These are phyloP conservation scores for Pulchroboletus neoregius DNA, from an alignment of 1,284 basidiomycete genomes.

Conservation along the genomic window DNA sequence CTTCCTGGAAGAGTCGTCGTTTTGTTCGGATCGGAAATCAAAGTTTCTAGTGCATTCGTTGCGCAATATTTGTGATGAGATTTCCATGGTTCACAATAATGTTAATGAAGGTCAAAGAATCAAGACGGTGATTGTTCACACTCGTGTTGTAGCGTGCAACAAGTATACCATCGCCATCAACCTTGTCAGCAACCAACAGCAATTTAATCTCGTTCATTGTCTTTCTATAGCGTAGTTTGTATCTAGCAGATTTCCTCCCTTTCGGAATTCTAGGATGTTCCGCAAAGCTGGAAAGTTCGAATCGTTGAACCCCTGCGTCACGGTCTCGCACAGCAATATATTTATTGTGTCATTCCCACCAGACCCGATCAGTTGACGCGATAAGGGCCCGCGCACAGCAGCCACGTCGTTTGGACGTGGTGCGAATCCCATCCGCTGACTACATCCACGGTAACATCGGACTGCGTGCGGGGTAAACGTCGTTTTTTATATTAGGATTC, in stretches of 20 bases:
- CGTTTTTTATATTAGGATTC: constrained; percentile 5
- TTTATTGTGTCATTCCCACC: neutral
- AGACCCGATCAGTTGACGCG: neutral
- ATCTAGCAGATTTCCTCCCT: neutral
- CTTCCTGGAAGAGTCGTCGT: constrained; percentile 14
- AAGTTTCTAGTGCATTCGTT: constrained; percentile 6
- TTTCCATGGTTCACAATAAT: constrained; percentile 1
- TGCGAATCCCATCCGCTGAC: neutral
- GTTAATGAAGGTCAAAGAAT: neutral
- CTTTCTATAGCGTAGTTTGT: constrained; percentile 1
- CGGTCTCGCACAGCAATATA: constrained; percentile 5
- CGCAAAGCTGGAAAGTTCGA: neutral
- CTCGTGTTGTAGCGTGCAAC: neutral
- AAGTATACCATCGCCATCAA: constrained; percentile 9
- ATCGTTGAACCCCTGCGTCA: neutral
- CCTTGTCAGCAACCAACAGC: constrained; percentile 8
- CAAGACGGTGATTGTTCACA: constrained; percentile 15
- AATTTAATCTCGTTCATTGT: constrained; percentile 2
- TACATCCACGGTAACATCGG: constrained; percentile 3
- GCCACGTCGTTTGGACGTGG: neutral
- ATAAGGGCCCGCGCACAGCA: neutral
- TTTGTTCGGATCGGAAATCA: constrained; percentile 20
- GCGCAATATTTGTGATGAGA: constrained; percentile 1
- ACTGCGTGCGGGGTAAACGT: neutral
- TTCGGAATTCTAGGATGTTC: neutral